Evolutionary conservation across 2,329 filamentous ascomycete species (phyloP), one percentile per base, ranked within the genome.

Genomic region (Dactylellina leptospora): DNA sequence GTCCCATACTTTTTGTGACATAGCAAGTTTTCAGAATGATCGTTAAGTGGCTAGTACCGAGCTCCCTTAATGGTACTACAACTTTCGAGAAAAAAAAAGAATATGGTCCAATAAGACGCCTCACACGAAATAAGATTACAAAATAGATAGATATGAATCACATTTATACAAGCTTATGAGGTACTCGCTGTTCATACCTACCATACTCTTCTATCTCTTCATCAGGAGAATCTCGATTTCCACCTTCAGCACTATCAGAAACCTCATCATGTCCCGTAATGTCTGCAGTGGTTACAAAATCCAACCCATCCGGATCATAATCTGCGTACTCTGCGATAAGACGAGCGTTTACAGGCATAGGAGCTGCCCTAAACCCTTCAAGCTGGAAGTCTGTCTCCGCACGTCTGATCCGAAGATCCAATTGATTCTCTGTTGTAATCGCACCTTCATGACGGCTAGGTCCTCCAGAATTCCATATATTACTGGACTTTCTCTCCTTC

Each of bases 301-400:
- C 45, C n/a, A 71, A 10, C 9, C 48, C 58, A 25, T 63, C 66
- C 2, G 27, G 53, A 22, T 63, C 66, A 40, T 71, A 71, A 9
- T 71, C 66, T 13, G 44, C 51, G 6, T 58, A 71, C 11, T 63
- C 56, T 22, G 51, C 22, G 10, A 59, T 53, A 8, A 25, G 27
- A 13, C 58, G 13, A 6, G 54, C 27, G n/a, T 36, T 28, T 2
- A 48, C 27, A n/a, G 50, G 42, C 36, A 63, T 53, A 4, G 55
- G 44, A 10, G 22, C 22, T 9, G n/a, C 30, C 33, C 40, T 60
- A 4, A 33, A 50, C 1, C 2, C 50, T 38, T 40, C 54, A 0
- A 16, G 25, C 9, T 36, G 28, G 6, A 47, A 5, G 0, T 47
- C 47, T 42, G 30, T n/a, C 9, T 13, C 16, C 3, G 6, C 16